Evolutionary conservation across 2,329 filamentous ascomycete species (phyloP), one percentile per base, ranked within the genome.

Genomic region (Monilinia aucupariae): DNA sequence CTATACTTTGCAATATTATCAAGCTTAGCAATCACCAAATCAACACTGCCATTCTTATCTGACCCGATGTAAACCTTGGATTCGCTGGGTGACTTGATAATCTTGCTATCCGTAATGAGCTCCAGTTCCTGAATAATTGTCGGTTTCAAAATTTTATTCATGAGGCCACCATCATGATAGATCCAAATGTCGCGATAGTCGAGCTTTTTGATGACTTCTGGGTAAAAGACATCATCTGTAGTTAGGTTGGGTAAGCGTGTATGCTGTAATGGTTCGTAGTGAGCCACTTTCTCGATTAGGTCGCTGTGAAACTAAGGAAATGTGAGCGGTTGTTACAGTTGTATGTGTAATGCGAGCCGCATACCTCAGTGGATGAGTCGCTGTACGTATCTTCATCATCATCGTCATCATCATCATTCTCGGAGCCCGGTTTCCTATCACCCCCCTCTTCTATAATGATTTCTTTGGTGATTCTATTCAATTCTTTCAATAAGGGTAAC

Each of bases 1-100:
- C 58, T 64, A 15, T 69, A 67, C 49, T 71, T 71, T 15, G 25
- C 43, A 22, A 73, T 65, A 41, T 65, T 69, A 10, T 71, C 65
- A 1, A 73, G 62, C 56, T 71, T 73, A 4, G 51, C n/a, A 3
- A 69, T 50, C 10, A 67, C 69, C 37, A 51, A 12, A 45, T 67
- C 59, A 27, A 66, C 25, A 15, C 53, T 51, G 37, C 66, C 62
- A 45, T 66, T 58, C 1, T 59, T 34, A 39, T 53, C 34, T 17
- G 62, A 64, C 3, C 68, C 68, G 30, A 73, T 62, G 45, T 66
- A 71, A 20, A 72, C 58, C 4, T 59, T 64, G 1, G 58, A 51
- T 4, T 55, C 50, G 45, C 69, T 65, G 0, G 66, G 39, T 37
- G 65, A 51, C 51, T 66, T 68, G 6, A 61, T 41, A 17, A 73